phyloP scores from a whole-genome alignment of 139 green algal genomes.

The Tetraselmis chui region DNA sequence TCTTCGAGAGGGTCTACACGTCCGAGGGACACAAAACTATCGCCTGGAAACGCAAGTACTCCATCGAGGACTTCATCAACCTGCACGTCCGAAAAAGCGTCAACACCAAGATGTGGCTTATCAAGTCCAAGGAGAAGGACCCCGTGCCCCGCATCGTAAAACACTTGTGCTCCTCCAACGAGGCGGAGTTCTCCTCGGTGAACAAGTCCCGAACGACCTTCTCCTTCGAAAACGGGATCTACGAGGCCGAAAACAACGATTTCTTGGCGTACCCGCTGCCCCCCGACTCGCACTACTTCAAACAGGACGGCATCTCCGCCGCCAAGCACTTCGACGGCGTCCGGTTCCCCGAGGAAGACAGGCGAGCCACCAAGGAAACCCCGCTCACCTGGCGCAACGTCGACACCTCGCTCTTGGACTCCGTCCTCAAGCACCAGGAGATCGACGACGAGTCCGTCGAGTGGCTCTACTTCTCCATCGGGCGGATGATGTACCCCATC shows the following conservation, averaged over 20 bases:
- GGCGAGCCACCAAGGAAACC: neutral
- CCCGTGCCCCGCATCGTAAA: neutral
- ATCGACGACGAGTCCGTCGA: neutral
- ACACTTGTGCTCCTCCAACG: neutral
- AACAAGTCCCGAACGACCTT: conserved; percentile 10
- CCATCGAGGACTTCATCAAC: neutral
- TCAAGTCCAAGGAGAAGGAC: neutral
- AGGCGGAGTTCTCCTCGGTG: neutral
- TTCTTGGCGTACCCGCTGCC: conserved; percentile 3
- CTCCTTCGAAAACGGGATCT: conserved; percentile 20
- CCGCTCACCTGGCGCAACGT: conserved; percentile 7
- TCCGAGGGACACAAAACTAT: neutral
- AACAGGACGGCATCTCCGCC: conserved; percentile 1
- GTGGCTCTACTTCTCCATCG: conserved; percentile 16
- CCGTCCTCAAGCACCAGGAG: conserved; percentile 17
- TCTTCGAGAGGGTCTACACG: neutral
- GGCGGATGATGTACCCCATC: conserved; percentile 19
- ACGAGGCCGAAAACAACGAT: conserved; percentile 6
- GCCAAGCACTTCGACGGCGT: conserved; percentile 14
- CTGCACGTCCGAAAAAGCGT: neutral
- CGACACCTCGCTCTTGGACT: conserved; percentile 5
- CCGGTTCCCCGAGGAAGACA: neutral
- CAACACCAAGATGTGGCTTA: neutral
- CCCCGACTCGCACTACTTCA: conserved; percentile 1
- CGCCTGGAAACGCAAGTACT: neutral